Percentiles rank a stretch among this genome's conserved stretches.
These are phyloP conservation scores for Candida germanica DNA, from an alignment of 805 yeast genomes.

Conservation along the genomic window DNA sequence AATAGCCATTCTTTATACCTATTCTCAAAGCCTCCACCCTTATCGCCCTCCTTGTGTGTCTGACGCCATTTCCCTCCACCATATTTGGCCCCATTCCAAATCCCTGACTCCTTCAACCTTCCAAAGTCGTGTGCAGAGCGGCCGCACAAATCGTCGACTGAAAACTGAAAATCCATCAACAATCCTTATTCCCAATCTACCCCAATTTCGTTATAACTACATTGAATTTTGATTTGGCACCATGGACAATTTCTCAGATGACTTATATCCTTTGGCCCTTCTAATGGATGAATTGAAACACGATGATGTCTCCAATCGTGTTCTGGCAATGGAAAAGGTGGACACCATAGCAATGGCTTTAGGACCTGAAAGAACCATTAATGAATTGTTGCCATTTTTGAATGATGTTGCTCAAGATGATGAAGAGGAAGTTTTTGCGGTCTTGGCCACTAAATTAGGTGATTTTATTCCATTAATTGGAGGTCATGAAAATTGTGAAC, in stretches of 20 bases:
- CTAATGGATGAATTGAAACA: conserved; percentile 96
- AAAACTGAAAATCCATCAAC: conserved; percentile 6
- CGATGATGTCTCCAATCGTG: conserved; percentile 91
- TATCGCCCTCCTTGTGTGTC: no score
- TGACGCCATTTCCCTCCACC: no score
- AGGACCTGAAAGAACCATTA: conserved; percentile 89
- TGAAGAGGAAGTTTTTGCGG: conserved; percentile 96
- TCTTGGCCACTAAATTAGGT: conserved; percentile 87
- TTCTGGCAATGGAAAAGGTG: conserved; percentile 89
- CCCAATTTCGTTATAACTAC: no score
- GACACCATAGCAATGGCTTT: conserved; percentile 93
- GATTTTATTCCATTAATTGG: conserved; percentile 87
- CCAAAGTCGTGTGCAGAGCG: background rate
- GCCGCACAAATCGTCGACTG: conserved; percentile 4
- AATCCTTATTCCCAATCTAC: conserved; percentile 5
- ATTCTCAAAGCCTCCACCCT: no score
- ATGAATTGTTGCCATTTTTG: conserved; percentile 85
- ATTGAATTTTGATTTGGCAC: conserved; percentile 1
- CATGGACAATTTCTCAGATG: conserved; percentile 47
- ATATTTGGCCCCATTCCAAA: no score
- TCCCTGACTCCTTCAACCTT: no score
- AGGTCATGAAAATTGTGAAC: conserved; percentile 58
- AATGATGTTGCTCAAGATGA: conserved; percentile 92
- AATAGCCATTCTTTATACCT: no score
- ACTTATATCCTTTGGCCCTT: conserved; percentile 89